These are phyloP conservation scores for Calycina herbarum DNA, from an alignment of 2,329 filamentous ascomycete genomes.

Conservation along the genomic window DNA sequence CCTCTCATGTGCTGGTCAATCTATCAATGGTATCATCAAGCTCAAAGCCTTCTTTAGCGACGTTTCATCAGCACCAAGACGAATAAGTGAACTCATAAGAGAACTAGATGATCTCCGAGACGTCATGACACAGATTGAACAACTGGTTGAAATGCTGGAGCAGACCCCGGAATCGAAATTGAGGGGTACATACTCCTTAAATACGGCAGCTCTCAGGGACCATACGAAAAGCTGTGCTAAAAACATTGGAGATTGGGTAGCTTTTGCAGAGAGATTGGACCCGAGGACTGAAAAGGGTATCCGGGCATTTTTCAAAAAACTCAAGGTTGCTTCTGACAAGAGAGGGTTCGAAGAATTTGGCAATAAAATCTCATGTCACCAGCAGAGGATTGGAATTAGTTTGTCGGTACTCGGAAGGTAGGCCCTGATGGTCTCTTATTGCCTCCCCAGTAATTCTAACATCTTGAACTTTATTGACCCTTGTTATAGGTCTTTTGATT, in stretches of 20 bases:
- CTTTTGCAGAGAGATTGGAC: not conserved
- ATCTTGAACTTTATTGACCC: too few species aligned
- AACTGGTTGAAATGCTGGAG: not conserved
- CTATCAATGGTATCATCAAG: not conserved
- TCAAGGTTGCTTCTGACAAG: not conserved
- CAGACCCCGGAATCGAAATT: not conserved
- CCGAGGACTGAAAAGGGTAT: not conserved
- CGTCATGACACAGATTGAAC: not conserved
- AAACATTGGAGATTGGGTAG: not conserved
- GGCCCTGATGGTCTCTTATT: not conserved
- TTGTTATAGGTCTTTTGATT: not conserved
- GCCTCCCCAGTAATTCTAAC: not conserved
- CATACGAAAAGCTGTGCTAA: not conserved
- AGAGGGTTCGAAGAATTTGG: constrained; percentile 1
- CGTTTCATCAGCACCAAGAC: not conserved
- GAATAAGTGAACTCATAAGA: not conserved
- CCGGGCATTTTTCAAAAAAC: not conserved
- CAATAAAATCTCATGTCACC: not conserved
- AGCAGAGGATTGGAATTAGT: not conserved
- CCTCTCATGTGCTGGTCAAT: not conserved
- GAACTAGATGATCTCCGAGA: not conserved
- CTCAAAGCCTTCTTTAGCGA: not conserved
- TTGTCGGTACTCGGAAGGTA: not conserved
- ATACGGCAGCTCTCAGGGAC: not conserved
- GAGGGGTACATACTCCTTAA: not conserved